Percentiles rank a stretch among this genome's conserved stretches.
Conservation (phyloP, 2,329 filamentous ascomycete species). For the Ceratocystis lukuohia region DNA sequence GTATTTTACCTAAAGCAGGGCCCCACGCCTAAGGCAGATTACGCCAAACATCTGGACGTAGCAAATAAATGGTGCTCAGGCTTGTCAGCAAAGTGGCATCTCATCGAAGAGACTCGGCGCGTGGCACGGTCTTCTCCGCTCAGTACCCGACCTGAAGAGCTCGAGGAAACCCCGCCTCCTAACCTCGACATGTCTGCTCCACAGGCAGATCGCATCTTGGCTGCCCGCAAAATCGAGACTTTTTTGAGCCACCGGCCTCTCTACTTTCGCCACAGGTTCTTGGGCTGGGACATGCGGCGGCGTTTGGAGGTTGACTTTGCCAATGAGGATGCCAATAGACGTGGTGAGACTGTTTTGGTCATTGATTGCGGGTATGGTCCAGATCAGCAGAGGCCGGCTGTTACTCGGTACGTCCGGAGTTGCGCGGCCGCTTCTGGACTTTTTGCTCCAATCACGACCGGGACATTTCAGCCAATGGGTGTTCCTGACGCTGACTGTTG, state of each 20-base stretch:
- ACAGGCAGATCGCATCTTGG: constrained; percentile 60
- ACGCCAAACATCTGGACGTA: constrained; percentile 39
- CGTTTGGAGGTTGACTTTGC: constrained; percentile 81
- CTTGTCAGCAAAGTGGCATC: constrained; percentile 64
- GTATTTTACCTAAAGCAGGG: constrained; percentile 69
- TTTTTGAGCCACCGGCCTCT: constrained; percentile 60
- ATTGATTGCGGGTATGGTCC: constrained; percentile 59
- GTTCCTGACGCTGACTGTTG: constrained; percentile 46
- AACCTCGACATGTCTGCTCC: constrained; percentile 20
- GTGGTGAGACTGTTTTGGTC: constrained; percentile 64
- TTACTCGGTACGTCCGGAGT: constrained; percentile 34
- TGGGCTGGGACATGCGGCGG: constrained; percentile 86
- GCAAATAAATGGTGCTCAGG: constrained; percentile 70
- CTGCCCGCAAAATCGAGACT: constrained; percentile 69
- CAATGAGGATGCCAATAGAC: constrained; percentile 59
- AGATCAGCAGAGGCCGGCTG: constrained; percentile 30
- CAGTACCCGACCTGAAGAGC: constrained; percentile 48
- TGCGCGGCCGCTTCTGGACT: not conserved
- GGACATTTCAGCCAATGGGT: constrained; percentile 21
- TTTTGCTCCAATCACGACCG: not conserved
- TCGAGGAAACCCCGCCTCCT: not conserved
- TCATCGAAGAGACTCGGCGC: constrained; percentile 66
- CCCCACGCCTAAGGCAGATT: constrained; percentile 42
- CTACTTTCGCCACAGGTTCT: constrained; percentile 63
- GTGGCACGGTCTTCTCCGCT: constrained; percentile 58